Percentiles rank a stretch among this genome's conserved stretches.
These are phyloP conservation scores for Claviceps citrina DNA, from an alignment of 2,329 filamentous ascomycete genomes.

Conservation along the genomic window DNA sequence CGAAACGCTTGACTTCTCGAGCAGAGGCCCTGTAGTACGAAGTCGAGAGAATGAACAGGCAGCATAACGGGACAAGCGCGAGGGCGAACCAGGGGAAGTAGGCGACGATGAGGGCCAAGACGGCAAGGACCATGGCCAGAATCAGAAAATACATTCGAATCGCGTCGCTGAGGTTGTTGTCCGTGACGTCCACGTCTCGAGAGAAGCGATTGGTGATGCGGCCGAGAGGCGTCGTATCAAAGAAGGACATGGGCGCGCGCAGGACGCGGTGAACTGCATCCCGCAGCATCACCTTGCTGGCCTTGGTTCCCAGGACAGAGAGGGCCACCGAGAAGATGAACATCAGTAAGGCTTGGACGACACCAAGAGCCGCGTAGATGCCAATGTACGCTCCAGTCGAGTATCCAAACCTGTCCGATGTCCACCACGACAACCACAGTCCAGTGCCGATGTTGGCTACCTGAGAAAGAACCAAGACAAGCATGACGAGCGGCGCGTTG, in stretches of 20 bases:
- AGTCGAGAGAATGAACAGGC: slow-evolving; percentile 68
- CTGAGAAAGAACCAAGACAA: slow-evolving; percentile 57
- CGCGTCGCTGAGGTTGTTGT: slow-evolving; percentile 76
- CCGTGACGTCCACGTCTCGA: slow-evolving; percentile 91
- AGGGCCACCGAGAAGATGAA: slow-evolving; percentile 69
- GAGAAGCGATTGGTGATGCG: slow-evolving; percentile 95
- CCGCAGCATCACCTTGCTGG: slow-evolving; percentile 69
- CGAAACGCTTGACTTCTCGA: slow-evolving; percentile 86
- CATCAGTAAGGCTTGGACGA: slow-evolving; percentile 54
- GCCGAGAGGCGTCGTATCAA: slow-evolving; percentile 89
- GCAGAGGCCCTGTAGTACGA: slow-evolving; percentile 84
- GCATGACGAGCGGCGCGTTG: slow-evolving; percentile 47
- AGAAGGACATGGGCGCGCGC: slow-evolving; percentile 73
- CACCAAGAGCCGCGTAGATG: slow-evolving; percentile 55
- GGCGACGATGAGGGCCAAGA: slow-evolving; percentile 84
- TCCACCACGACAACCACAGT: slow-evolving; percentile 92
- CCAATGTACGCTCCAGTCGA: slow-evolving; percentile 57
- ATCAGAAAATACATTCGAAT: slow-evolving; percentile 90
- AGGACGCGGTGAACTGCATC: slow-evolving; percentile 63
- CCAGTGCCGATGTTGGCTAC: slow-evolving; percentile 76
- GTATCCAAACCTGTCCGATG: slow-evolving; percentile 57
- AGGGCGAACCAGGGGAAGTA: slow-evolving; percentile 79
- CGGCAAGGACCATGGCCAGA: slow-evolving; percentile 62
- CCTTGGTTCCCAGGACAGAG: slow-evolving; percentile 63
- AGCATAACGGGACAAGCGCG: slow-evolving; percentile 46